Evolutionary conservation across 2,329 filamentous ascomycete genomes (phyloP).

Genomic region (Nannizziopsis arthrosporioides): DNA sequence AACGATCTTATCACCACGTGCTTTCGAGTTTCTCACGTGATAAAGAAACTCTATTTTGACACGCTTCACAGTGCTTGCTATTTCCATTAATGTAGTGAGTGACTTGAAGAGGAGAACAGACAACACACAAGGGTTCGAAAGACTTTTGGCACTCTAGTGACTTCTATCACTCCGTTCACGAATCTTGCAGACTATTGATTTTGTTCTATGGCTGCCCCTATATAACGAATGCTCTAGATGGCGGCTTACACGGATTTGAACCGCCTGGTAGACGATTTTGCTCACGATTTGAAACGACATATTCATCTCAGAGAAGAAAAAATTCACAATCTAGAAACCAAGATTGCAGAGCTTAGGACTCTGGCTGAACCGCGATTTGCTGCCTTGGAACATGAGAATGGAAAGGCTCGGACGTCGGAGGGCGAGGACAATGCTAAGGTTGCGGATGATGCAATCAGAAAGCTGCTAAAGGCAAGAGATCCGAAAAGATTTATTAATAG

Average conservation of each 20-base stretch:
- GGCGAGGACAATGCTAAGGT: not conserved
- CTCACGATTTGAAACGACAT: conserved; percentile 6
- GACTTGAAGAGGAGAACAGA: too few relatives aligned
- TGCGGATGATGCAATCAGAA: not conserved
- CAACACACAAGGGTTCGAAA: too few relatives aligned
- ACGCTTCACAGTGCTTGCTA: too few relatives aligned
- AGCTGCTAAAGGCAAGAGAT: not conserved
- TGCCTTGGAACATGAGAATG: conserved; percentile 1
- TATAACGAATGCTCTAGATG: not conserved
- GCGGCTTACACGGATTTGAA: conserved; percentile 2
- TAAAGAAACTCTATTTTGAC: not conserved
- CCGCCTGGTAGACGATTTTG: conserved; percentile 7
- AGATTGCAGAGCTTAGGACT: not conserved
- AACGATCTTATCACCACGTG: conserved; percentile 1
- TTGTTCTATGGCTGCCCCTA: not conserved
- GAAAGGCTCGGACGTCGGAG: not conserved
- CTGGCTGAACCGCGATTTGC: not conserved
- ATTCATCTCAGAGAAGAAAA: not conserved
- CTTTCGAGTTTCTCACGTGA: not conserved
- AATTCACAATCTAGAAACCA: not conserved
- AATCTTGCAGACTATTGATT: not conserved
- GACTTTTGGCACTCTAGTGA: too few relatives aligned
- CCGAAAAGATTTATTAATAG: not conserved
- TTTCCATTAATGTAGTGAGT: too few relatives aligned
- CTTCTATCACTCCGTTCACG: not conserved